Evolutionary conservation across 1,284 basidiomycete genomes (phyloP), one percentile per base, ranked within the genome.

Genomic region (Athelia psychrophila): DNA sequence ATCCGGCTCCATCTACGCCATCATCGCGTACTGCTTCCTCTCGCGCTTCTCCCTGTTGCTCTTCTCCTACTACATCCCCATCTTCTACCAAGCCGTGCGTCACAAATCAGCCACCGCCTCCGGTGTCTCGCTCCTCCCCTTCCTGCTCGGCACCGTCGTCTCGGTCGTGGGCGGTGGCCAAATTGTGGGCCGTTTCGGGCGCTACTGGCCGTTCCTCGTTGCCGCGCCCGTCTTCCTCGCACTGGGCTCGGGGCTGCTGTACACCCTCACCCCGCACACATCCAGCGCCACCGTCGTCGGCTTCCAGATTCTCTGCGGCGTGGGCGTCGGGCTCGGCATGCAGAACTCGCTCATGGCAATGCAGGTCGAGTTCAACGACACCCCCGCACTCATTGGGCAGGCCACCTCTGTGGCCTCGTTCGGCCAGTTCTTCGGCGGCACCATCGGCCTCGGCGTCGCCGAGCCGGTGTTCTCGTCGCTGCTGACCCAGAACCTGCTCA

Each of bases 191-290:
- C 20, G 18, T 9, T 40, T 53, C 12, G 54, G 54, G 23, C 48
- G 51, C 36, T 56, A 59, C 38, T 61, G 58, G 52, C 55, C 57
- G 32, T 57, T 73, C 54, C 33, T 66, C 52, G 55, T 67, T 18
- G 35, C 47, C 18, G 44, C 44, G 56, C 74, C 57, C 38, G 38
- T 42, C 38, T 42, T 42, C 38, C 38, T 42, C 38, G 38, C 38
- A 6, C 6, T 42, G 8, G 77, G 76, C 27, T 65, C 67, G 13
- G 76, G 73, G 6, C 64, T 79, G 4, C 64, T 79, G 16, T 78
- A 69, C 66, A 76, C 76, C 6, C 53, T 77, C 55, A 58, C 61
- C 35, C 60, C 62, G n/a, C n/a, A n/a, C 16, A 10, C 57, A 42
- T 71, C 70, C 1, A 52, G 68, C 51, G 38, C 38, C 33, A 64